phyloP scores from a whole-genome alignment of 148 eudicot genomes.

The Amaranthus palmeri region DNA sequence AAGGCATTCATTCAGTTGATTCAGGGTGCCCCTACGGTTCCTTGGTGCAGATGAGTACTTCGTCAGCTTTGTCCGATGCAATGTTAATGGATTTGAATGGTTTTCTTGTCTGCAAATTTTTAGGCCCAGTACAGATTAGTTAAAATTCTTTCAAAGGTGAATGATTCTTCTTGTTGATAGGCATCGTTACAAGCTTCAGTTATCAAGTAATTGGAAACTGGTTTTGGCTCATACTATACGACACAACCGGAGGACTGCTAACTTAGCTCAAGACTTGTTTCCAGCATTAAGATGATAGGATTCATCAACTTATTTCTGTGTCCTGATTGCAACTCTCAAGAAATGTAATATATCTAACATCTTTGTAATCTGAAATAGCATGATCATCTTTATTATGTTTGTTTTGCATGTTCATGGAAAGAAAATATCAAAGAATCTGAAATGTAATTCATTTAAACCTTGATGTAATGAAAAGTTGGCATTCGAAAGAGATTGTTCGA shows the following conservation, averaged over 20 bases:
- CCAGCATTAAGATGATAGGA: background rate
- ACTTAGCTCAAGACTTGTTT: background rate
- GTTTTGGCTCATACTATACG: background rate
- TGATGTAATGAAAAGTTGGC: no score
- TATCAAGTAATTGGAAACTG: constrained; percentile 3
- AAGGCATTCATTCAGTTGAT: constrained; percentile 3
- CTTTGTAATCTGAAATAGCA: constrained; percentile 11
- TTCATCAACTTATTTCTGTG: constrained; percentile 5
- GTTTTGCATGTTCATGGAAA: background rate
- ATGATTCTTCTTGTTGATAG: constrained; percentile 14
- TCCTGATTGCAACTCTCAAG: constrained; percentile 7
- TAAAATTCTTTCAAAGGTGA: background rate
- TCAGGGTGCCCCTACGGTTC: background rate
- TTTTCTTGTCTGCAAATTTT: constrained; percentile 4
- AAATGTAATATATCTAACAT: constrained; percentile 9
- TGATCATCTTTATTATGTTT: background rate
- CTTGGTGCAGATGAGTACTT: background rate
- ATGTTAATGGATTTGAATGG: background rate
- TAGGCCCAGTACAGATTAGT: constrained; percentile 2
- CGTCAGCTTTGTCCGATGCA: background rate
- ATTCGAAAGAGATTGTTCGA: no score
- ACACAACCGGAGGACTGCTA: background rate
- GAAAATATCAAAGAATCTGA: no score
- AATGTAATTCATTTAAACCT: no score
- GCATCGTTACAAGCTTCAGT: background rate